Evolutionary conservation across 2,329 filamentous ascomycete genomes (phyloP), one percentile per base, ranked within the genome.

Genomic region (Cadophora sp.): DNA sequence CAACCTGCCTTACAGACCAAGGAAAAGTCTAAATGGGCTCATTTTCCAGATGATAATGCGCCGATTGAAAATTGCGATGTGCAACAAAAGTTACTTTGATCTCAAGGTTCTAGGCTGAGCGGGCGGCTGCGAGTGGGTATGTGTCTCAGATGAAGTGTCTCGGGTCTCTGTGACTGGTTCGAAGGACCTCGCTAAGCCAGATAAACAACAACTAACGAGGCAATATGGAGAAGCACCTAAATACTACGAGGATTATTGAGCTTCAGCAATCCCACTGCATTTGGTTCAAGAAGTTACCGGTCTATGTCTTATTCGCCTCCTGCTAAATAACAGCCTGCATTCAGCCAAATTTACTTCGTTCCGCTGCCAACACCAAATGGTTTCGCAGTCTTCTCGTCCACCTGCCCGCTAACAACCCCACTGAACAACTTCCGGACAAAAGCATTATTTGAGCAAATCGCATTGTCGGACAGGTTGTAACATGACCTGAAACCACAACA

Each of bases 31-130:
- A 40, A 59, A 43, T 40, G 56, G 26, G n/a, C n/a, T 40, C 56
- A 59, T 40, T 37, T 59, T 43, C 24, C 56, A 59, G 56, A 59
- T 34, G 56, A 59, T 43, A 59, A 59, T 40, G 22, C 56, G 56
- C 56, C 56, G 56, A 40, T 16, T 40, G 34, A 26, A 26, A 59
- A 43, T 4, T 59, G 31, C 56, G 56, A 59, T 40, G n/a, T 59
- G 56, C 56, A 59, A 59, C 56, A 43, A 59, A 59, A 59, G 31
- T 22, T 40, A 40, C 3, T 48, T 48, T 48, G n/a, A 48, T 9
- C 43, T 48, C 7, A 14, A 48, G n/a, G 11, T 22, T 48, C 43
- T 6, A 14, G 11, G 43, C 43, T 48, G 43, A 16, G 16, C 16
- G 16, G 11, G 40, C 19, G 16, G 19, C 43, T 48, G n/a, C 3